Base-by-base conservation (phyloP, 2,329 filamentous ascomycete genomes). In the Chrysoporthe cubensis region DNA sequence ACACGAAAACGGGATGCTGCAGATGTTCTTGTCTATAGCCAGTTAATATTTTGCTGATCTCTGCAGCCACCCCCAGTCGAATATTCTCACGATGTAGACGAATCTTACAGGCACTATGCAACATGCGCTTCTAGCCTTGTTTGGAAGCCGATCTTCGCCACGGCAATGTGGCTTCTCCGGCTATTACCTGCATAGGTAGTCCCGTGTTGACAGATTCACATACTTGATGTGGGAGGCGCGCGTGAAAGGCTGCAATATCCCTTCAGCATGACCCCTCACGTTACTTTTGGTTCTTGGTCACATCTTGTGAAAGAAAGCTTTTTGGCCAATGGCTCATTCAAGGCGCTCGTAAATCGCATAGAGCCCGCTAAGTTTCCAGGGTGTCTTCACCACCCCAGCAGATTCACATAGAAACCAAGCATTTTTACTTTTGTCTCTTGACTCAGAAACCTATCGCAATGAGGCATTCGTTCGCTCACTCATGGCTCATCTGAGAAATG, bases 101-200 rank as follows among this genome's bases (percentile, higher is more conserved):
- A 26, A n/a, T 13, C 21, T 16, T 1, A 59, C 11, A 42, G 16
- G n/a, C 56, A 40, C 37, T 40, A 40, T 42, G 37, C 13, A 44
- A 26, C 4, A 5, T 21, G 21, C 37, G 26, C 57, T 43, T 60
- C 42, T 60, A 60, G 37, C 37, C 57, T 21, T 21, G 42, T 44
- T 60, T 7, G n/a, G 40, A n/a, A 44, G n/a, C 57, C 40, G 40
- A 21, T 21, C 4, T 60, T 21, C 37, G 57, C 57, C n/a, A 43
- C 42, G 16, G 18, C 14, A 26, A 14, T 60, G 14, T 18, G n/a
- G 57, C 40, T 44, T 43, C n/a, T 43, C 18, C 42, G 40, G 42
- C 37, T 60, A 60, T 40, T 43, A 60, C 57, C 57, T 43, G 14
- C 42, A n/a, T 60, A 26, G 40, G 34, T 43, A 14, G 57, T 43